Evolutionary conservation across 73 alveolate genomes (phyloP), one percentile per base, ranked within the genome.

Genomic region (Paramecium octaurelia): DNA sequence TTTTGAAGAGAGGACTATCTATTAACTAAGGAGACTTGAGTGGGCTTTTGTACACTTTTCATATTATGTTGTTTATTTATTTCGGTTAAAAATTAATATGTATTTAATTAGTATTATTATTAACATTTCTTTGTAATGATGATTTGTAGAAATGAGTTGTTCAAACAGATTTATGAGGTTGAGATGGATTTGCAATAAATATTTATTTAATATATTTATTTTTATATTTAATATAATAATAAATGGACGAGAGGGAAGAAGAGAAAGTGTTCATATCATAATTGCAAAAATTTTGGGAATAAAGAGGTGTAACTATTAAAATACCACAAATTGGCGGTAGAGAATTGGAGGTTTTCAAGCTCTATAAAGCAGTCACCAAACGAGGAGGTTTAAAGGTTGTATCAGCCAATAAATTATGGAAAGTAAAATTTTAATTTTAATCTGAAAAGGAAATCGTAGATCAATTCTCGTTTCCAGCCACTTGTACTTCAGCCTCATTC

Each of bases 401-500:
- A 46, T 92, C 97, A 50, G 95, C 95, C 27, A 96, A 96, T 58
- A 98, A 98, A 85, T 96, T 97, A 85, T 98, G 99, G 99, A 97
- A 98, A 88, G 91, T 80, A 80, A 31, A 42, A 3, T 44, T 40
- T 40, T 3, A 44, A 48, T 43, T 23, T 31, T 2, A 29, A n/a
- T 10, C 24, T 40, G 23, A 43, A 54, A n/a, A 80, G 94, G 99
- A 98, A 89, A 98, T 98, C 7, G 99, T 98, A 35, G 94, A 96
- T 92, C 97, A 97, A 84, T 97, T 98, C 64, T 98, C 94, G 69
- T 98, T 98, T 27, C 99, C 99, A 18, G 95, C 99, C 4, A 92
- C 98, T 36, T 98, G 99, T 48, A 98, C 99, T 4, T 96, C 99
- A 43, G 99, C 99, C 4, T 95, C 99, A 85, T 98, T 96, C 86